These are phyloP conservation scores for Parasitella parasitica DNA, from an alignment of 371 early-diverging fungal species.

Conservation along the genomic window DNA sequence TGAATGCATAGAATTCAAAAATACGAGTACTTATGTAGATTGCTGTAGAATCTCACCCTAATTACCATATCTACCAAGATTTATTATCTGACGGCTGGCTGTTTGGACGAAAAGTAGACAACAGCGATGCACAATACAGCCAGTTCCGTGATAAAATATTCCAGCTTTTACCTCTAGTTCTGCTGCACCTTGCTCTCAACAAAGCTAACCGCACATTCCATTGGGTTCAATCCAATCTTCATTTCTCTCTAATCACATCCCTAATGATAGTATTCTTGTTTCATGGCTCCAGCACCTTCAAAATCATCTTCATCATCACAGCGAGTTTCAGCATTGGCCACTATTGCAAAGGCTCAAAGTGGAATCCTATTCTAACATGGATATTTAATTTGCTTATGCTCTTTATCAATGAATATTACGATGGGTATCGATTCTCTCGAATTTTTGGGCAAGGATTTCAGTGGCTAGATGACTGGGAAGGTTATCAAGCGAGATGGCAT, in stretches of 20 bases:
- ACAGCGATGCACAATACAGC: constrained; percentile 84
- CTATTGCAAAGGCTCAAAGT: constrained; percentile 44
- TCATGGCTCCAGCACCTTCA: constrained; percentile 62
- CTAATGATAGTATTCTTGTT: constrained; percentile 56
- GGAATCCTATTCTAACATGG: constrained; percentile 77
- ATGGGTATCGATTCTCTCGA: constrained; percentile 69
- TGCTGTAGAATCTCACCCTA: constrained; percentile 57
- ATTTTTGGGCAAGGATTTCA: constrained; percentile 52
- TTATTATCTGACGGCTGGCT: constrained; percentile 70
- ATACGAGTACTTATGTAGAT: not conserved
- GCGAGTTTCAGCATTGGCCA: constrained; percentile 69
- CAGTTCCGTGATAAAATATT: constrained; percentile 78
- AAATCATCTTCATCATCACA: constrained; percentile 63
- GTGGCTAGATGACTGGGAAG: constrained; percentile 63
- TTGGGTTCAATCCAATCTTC: constrained; percentile 20
- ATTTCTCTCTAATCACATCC: constrained; percentile 61
- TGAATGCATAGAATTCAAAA: not conserved
- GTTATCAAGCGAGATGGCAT: constrained; percentile 79
- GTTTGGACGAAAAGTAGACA: constrained; percentile 67
- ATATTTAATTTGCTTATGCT: constrained; percentile 71
- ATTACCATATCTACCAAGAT: constrained; percentile 55
- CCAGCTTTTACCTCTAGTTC: constrained; percentile 53
- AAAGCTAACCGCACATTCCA: constrained; percentile 35
- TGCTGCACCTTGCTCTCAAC: constrained; percentile 49
- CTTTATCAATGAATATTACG: constrained; percentile 70